phyloP scores from a whole-genome alignment of 345 rosid species.

The Ailanthus altissimus region DNA sequence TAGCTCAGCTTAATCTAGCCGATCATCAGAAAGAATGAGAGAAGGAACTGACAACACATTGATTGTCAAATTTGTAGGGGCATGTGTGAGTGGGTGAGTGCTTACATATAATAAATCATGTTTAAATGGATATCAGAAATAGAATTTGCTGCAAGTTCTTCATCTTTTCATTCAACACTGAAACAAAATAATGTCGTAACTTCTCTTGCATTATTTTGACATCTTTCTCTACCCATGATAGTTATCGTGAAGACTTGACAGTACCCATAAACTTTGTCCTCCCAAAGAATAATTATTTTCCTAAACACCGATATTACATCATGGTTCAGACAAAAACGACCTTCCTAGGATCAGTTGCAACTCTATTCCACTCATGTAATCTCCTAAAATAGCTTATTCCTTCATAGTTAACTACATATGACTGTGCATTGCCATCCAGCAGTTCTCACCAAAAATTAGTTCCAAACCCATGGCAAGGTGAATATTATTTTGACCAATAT shows the following conservation, averaged over 20 bases:
- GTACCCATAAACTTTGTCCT: not conserved
- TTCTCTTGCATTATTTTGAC: not conserved
- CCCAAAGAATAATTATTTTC: not conserved
- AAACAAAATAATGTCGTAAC: too few species aligned
- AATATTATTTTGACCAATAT: not conserved
- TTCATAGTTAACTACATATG: not conserved
- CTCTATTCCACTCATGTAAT: not conserved
- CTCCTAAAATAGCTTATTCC: not conserved
- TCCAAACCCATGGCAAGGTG: not conserved
- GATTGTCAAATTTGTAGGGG: not conserved
- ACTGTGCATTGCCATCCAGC: not conserved
- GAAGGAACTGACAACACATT: not conserved
- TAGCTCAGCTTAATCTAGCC: not conserved
- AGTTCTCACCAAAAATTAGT: not conserved
- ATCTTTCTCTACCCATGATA: not conserved
- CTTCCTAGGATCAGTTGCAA: not conserved
- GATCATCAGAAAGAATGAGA: not conserved
- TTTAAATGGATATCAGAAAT: not conserved
- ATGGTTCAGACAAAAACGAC: not conserved
- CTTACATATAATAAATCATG: not conserved
- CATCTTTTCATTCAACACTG: not conserved
- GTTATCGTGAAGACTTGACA: not conserved
- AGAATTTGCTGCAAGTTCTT: not conserved
- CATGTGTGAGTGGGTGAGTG: not conserved
- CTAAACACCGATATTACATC: not conserved